A percentile compares a stretch with the other conserved stretches of the same genome.
Conservation (phyloP, 2,329 filamentous ascomycete genomes). For the Colletotrichum sp. region DNA sequence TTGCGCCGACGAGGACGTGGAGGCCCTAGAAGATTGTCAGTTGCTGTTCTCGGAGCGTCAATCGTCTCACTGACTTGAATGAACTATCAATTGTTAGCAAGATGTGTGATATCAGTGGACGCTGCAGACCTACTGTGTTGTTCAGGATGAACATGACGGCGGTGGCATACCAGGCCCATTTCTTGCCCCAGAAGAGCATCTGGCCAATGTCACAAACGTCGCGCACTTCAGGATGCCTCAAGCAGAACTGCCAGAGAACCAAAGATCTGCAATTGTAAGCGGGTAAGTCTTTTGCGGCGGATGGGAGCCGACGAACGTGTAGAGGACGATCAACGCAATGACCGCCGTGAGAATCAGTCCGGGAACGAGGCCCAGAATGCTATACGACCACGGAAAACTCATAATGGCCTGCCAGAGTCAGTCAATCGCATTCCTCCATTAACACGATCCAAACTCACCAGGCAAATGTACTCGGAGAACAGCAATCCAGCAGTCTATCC, state of each 20-base stretch:
- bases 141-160: constrained; percentile 92
- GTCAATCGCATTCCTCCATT: neutral
- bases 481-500: constrained; percentile 78
- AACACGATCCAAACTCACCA: constrained; percentile 3
- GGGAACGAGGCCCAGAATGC: constrained; percentile 84
- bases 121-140: constrained; percentile 63
- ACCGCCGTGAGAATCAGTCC: constrained; percentile 79
- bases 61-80: neutral
- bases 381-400: constrained; percentile 95
- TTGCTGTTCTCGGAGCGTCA: neutral
- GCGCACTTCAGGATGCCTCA: constrained; percentile 87
- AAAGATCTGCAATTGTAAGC: constrained; percentile 30
- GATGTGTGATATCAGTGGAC: too few species aligned
- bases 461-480: constrained; percentile 87
- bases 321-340: constrained; percentile 79
- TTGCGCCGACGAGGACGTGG: constrained; percentile 83
- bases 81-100: neutral
- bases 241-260: constrained; percentile 79
- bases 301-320: constrained; percentile 55
- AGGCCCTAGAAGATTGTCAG: constrained; percentile 58
- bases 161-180: constrained; percentile 71
- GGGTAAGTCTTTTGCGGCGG: constrained; percentile 19
- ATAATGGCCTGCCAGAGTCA: constrained; percentile 67
- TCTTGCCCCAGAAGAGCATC: constrained; percentile 87
- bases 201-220: constrained; percentile 97